These are phyloP conservation scores for Akanthomyces uredinophilus DNA, from an alignment of 2,329 filamentous ascomycete species.

Conservation along the genomic window DNA sequence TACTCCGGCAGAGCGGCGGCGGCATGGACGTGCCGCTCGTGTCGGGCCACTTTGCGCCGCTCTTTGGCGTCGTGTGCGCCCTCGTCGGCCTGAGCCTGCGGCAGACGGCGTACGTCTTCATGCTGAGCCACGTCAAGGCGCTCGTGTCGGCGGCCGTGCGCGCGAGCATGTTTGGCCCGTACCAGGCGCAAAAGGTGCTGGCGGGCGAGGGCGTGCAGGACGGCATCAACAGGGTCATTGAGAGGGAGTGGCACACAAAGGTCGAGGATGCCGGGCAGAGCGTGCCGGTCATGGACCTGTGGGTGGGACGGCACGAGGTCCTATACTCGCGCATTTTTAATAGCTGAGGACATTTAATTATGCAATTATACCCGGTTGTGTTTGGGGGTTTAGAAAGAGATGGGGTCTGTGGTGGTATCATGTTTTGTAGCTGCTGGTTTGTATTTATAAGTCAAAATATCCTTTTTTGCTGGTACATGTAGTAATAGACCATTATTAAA, in stretches of 20 bases:
- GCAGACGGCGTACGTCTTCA: slow-evolving; percentile 68
- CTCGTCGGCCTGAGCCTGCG: slow-evolving; percentile 55
- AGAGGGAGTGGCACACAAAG: slow-evolving; percentile 52
- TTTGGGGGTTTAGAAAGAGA: not conserved
- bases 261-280: slow-evolving; percentile 68
- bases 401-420: slow-evolving; percentile 26
- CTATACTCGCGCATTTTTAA: slow-evolving; percentile 85
- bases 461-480: slow-evolving; percentile 18
- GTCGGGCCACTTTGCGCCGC: slow-evolving; percentile 63
- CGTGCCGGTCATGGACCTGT: slow-evolving; percentile 74
- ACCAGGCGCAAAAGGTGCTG: slow-evolving; percentile 69
- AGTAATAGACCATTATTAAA: not conserved
- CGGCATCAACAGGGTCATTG: slow-evolving; percentile 53
- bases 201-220: slow-evolving; percentile 54
- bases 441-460: slow-evolving; percentile 16
- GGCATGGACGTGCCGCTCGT: slow-evolving; percentile 36
- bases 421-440: slow-evolving; percentile 18
- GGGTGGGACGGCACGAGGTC: slow-evolving; percentile 77
- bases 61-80: slow-evolving; percentile 62
- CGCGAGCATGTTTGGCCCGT: slow-evolving; percentile 73
- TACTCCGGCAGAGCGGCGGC: slow-evolving; percentile 25
- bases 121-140: slow-evolving; percentile 72
- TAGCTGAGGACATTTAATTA: slow-evolving; percentile 44
- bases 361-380: not conserved
- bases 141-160: slow-evolving; percentile 71